Conservation (phyloP, 2,329 filamentous ascomycete genomes). For the Apiospora koreana region DNA sequence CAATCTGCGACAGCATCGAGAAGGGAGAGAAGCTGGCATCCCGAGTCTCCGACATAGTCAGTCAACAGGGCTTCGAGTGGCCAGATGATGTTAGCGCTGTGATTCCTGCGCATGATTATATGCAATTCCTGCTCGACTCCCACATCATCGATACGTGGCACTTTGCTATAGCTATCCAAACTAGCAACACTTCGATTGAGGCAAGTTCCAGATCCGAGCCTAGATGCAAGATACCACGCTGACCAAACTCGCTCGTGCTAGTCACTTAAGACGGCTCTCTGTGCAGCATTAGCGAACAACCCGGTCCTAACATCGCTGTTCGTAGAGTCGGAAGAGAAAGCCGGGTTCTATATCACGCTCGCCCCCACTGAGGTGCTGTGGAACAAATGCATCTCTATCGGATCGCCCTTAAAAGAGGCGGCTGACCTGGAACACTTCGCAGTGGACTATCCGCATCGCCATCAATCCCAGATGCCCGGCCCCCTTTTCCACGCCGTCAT, state of each 20-base stretch:
- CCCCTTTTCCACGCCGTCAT: conserved; percentile 2
- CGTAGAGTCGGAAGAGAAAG: background rate
- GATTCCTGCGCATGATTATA: conserved; percentile 9
- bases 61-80: background rate
- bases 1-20: background rate
- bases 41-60: background rate
- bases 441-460: background rate
- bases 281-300: background rate
- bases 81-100: background rate
- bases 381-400: background rate
- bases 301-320: background rate
- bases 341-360: background rate
- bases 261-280: background rate
- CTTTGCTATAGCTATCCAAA: conserved; percentile 6
- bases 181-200: background rate
- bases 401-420: background rate
- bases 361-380: background rate
- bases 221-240: background rate
- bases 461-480: background rate
- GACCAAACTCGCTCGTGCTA: background rate
- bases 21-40: background rate
- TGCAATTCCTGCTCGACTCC: conserved; percentile 3
- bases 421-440: background rate
- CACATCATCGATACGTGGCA: conserved; percentile 9
- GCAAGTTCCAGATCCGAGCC: background rate